Evolutionary conservation across 2,329 filamentous ascomycete species (phyloP).

Genomic region (Claviceps maximensis): DNA sequence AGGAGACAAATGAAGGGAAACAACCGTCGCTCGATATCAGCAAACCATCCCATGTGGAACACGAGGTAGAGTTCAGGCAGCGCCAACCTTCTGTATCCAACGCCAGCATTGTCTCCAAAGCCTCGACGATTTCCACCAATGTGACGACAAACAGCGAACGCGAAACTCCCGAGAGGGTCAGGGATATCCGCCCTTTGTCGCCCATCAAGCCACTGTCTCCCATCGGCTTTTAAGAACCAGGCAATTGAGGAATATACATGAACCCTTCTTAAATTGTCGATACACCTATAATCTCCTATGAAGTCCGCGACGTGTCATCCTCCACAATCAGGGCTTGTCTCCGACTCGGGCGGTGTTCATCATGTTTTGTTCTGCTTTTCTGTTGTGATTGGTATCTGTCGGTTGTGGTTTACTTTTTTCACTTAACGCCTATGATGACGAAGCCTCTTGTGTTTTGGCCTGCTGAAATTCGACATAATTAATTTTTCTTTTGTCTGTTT

Average conservation of each 20-base stretch:
- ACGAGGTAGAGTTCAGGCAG: conserved; percentile 29
- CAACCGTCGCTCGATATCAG: conserved; percentile 53
- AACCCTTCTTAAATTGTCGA: conserved; percentile 1
- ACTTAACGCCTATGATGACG: conserved; percentile 3
- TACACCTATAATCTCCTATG: neutral
- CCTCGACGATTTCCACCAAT: conserved; percentile 31
- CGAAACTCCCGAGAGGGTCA: conserved; percentile 13
- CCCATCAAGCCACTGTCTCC: conserved; percentile 55
- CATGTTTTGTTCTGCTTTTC: neutral
- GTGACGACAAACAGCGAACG: conserved; percentile 31
- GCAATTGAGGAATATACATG: neutral
- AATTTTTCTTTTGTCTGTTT: neutral
- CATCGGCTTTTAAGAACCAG: conserved; percentile 35
- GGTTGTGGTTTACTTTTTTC: neutral
- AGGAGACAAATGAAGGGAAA: conserved; percentile 8
- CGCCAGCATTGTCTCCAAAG: conserved; percentile 29
- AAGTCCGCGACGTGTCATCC: conserved; percentile 4
- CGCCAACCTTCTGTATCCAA: conserved; percentile 27
- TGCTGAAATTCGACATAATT: neutral
- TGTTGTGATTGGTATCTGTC: neutral
- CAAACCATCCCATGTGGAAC: conserved; percentile 30
- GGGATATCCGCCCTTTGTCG: conserved; percentile 43
- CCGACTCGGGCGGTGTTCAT: neutral
- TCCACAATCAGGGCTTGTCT: no score
- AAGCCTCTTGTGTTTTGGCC: neutral